Evolutionary conservation across 805 yeast species (phyloP), one percentile per base, ranked within the genome.

Genomic region (Priceomyces fermenticarens): DNA sequence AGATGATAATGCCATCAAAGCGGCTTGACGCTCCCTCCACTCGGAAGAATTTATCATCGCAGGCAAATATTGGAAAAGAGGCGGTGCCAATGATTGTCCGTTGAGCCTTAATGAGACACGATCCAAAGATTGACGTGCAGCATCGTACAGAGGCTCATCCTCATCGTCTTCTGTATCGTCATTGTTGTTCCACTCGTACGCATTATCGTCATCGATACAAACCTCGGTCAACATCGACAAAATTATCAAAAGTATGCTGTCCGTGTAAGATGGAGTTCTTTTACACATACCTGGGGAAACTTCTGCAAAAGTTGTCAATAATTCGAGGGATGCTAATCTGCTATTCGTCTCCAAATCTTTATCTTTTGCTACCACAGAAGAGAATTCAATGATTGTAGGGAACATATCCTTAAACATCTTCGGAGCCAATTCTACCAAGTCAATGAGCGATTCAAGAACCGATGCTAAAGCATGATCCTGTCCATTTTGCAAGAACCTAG

Each of bases 11-110:
- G 97, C 97, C 98, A 93, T 93, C 41, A 93, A 68, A 2, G 97
- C 96, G 16, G 96, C 99, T 60, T 90, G 96, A 47, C 97, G 83
- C 60, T 89, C 95, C 61, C 95, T 83, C 99, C 99, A 93, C 45
- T 80, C 77, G 26, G 69, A 58, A 1, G 95, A 83, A 41, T 70
- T 69, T 14, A 88, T 64, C 96, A 93, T 87, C 42, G 78, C 80
- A 13, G 97, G 96, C 43, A 93, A 72, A 59, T 79, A 85, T 57
- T 85, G 86, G 69, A 93, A 93, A 42, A 93, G 70, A 12, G 96
- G 95, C 13, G 82, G 84, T 10, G 95, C 95, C 46, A 93, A 72
- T 11, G 83, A 75, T 55, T 81, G 83, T 35, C 97, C 98, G 30
- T 86, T 89, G 38, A 93, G 73, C 56, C 78, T 83, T 51, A 93